Conservation (phyloP, 495 filamentous ascomycete genomes). For the Aspergillus heteromorphus region DNA sequence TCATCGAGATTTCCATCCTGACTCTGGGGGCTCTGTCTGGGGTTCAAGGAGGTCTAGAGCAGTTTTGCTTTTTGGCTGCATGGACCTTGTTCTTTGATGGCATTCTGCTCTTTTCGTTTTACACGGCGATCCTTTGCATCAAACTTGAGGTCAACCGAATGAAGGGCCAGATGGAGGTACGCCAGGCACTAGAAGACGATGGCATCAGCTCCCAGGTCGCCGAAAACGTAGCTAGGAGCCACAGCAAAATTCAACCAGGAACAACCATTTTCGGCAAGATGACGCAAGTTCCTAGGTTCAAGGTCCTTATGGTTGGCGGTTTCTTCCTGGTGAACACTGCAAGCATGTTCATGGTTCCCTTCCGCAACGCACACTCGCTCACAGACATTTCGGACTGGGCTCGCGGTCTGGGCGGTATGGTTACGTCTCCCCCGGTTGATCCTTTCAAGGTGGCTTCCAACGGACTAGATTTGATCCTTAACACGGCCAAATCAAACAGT, state of each 20-base stretch:
- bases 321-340: conserved; percentile 12
- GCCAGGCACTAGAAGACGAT: conserved; percentile 12
- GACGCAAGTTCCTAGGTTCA: conserved; percentile 9
- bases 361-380: neutral
- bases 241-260: neutral
- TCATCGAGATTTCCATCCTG: conserved; percentile 11
- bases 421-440: neutral
- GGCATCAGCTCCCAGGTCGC: conserved; percentile 7
- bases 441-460: conserved; percentile 1
- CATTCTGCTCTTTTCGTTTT: conserved; percentile 12
- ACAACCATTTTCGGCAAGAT: conserved; percentile 10
- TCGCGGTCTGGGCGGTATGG: neutral
- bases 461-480: conserved; percentile 1
- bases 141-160: conserved; percentile 13
- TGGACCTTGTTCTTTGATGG: conserved; percentile 16
- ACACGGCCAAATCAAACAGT: neutral
- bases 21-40: conserved; percentile 6
- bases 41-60: conserved; percentile 12
- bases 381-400: neutral
- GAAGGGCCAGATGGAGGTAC: conserved; percentile 1
- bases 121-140: conserved; percentile 13
- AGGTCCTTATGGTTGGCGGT: conserved; percentile 14
- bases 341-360: conserved; percentile 8
- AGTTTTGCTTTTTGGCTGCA: conserved; percentile 15
- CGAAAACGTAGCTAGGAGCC: neutral